Evolutionary conservation across 192 early-diverging fungal species (phyloP).

Genomic region (Backusella sp.): DNA sequence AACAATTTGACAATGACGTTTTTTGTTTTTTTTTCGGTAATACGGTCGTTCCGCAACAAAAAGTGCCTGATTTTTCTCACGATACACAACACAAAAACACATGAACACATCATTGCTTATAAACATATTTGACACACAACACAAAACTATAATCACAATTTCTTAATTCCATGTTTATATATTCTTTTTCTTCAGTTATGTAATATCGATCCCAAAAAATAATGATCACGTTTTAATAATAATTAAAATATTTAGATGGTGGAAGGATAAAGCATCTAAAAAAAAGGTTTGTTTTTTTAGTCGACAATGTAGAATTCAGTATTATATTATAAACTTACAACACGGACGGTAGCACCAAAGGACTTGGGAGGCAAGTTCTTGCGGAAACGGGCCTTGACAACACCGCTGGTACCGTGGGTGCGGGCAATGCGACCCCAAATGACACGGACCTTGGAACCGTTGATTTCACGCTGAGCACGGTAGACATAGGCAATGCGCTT

Average conservation of each 20-base stretch:
- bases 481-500: slow-evolving; percentile 99
- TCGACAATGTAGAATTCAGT: neutral
- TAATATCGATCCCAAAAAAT: slow-evolving; percentile 4
- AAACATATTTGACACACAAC: neutral
- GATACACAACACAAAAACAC: neutral
- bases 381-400: slow-evolving; percentile 96
- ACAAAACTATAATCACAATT: neutral
- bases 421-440: slow-evolving; percentile 98
- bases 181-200: neutral
- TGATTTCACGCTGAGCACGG: slow-evolving; percentile 81
- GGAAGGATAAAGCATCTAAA: slow-evolving; percentile 96
- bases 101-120: neutral
- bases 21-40: neutral
- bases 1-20: neutral
- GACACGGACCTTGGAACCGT: slow-evolving; percentile 93
- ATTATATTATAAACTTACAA: slow-evolving; percentile 61
- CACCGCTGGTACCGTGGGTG: slow-evolving; percentile 93
- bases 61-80: neutral
- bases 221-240: neutral
- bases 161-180: neutral
- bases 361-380: slow-evolving; percentile 94
- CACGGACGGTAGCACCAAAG: slow-evolving; percentile 90
- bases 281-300: slow-evolving; percentile 22
- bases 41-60: neutral
- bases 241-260: slow-evolving; percentile 34